Evolutionary conservation across 2,329 filamentous ascomycete species (phyloP).

Genomic region (Fusarium verrucosum): DNA sequence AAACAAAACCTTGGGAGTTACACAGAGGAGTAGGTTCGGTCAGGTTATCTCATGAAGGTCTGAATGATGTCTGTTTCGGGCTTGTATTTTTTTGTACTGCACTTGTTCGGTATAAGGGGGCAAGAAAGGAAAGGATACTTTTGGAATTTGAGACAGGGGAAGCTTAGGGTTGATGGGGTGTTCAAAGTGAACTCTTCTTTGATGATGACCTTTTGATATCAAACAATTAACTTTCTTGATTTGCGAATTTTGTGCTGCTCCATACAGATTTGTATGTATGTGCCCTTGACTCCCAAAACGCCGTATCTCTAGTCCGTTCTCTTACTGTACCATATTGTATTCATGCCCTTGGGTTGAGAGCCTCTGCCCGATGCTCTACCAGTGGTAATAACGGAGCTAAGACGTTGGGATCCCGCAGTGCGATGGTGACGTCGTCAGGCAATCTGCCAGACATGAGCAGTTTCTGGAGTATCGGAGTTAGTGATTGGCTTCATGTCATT

Average conservation of each 20-base stretch:
- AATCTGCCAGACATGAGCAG: conserved; percentile 59
- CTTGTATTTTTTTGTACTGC: conserved; percentile 17
- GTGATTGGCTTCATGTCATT: background rate
- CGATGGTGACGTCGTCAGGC: conserved; percentile 78
- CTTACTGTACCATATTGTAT: background rate
- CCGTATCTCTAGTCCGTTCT: background rate
- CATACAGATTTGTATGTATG: background rate
- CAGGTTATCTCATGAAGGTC: conserved; percentile 23
- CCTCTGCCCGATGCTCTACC: conserved; percentile 74
- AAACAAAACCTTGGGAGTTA: conserved; percentile 28
- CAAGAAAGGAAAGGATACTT: background rate
- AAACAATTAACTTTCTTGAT: conserved; percentile 29
- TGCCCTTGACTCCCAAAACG: conserved; percentile 31
- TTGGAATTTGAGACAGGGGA: conserved; percentile 1
- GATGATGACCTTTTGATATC: conserved; percentile 32
- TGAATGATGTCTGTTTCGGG: conserved; percentile 37
- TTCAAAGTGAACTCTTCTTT: conserved; percentile 11
- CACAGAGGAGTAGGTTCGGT: conserved; percentile 11
- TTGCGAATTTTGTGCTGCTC: conserved; percentile 10
- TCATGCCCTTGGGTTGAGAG: conserved; percentile 38
- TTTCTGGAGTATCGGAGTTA: conserved; percentile 49
- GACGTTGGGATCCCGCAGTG: conserved; percentile 82
- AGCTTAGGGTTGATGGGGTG: background rate
- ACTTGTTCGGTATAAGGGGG: conserved; percentile 9
- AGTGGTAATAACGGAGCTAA: conserved; percentile 75